Conservation (phyloP, 2,329 filamentous ascomycete species). For the Diplocarpon mali region DNA sequence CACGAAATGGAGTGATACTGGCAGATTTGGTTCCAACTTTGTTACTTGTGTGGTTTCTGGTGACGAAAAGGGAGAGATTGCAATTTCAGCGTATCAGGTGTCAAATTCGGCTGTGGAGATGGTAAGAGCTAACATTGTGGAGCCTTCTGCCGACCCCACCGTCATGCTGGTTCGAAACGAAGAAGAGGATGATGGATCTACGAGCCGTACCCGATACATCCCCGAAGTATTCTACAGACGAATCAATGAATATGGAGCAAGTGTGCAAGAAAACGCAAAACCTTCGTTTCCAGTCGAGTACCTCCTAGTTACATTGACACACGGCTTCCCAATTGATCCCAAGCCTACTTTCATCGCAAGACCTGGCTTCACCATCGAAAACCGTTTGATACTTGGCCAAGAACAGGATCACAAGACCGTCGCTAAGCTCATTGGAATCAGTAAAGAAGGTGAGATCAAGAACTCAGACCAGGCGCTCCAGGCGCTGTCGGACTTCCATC, state of each 20-base stretch:
- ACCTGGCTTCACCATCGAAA: slow-evolving; percentile 75
- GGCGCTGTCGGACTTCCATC: slow-evolving; percentile 83
- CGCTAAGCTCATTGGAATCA: slow-evolving; percentile 53
- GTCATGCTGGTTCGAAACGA: slow-evolving; percentile 93
- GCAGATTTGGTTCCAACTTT: slow-evolving; percentile 89
- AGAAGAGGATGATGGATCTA: slow-evolving; percentile 65
- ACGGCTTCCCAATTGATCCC: slow-evolving; percentile 80
- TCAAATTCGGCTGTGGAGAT: slow-evolving; percentile 95
- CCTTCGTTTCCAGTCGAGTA: slow-evolving; percentile 95
- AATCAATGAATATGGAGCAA: slow-evolving; percentile 93
- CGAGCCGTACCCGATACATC: slow-evolving; percentile 71
- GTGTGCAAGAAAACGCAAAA: slow-evolving; percentile 95
- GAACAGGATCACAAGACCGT: slow-evolving; percentile 66
- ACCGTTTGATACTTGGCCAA: slow-evolving; percentile 77
- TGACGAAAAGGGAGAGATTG: slow-evolving; percentile 78
- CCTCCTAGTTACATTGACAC: slow-evolving; percentile 86
- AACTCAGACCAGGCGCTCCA: slow-evolving; percentile 51
- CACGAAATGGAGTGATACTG: slow-evolving; percentile 95
- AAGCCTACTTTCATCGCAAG: slow-evolving; percentile 63
- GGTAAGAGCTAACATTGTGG: slow-evolving; percentile 88
- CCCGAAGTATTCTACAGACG: slow-evolving; percentile 94
- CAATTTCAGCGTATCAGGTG: slow-evolving; percentile 85
- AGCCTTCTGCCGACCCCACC: slow-evolving; percentile 84
- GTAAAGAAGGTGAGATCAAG: slow-evolving; percentile 42
- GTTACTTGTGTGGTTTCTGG: slow-evolving; percentile 95